A percentile compares a stretch with the other conserved stretches of the same genome.
These are phyloP conservation scores for Helotiales sp. DNA, from an alignment of 2,329 filamentous ascomycete species.

Conservation along the genomic window DNA sequence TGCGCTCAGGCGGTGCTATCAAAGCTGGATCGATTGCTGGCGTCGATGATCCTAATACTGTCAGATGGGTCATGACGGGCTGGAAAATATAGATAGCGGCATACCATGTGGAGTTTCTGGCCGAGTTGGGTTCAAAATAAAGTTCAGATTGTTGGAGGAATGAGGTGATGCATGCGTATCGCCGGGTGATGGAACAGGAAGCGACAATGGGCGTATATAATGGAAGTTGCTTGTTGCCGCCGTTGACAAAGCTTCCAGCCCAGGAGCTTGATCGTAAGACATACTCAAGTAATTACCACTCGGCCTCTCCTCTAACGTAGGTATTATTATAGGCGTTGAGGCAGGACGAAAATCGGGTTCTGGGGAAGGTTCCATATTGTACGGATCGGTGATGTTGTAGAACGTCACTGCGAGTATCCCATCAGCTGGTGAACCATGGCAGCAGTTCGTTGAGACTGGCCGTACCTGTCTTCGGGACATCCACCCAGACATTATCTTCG, in stretches of 20 bases:
- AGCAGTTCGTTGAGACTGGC: background rate
- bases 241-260: constrained; percentile 54
- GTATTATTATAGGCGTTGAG: constrained; percentile 14
- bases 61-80: constrained; percentile 15
- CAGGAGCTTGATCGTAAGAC: constrained; percentile 43
- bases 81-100: background rate
- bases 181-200: constrained; percentile 20
- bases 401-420: constrained; percentile 50
- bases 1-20: constrained; percentile 21
- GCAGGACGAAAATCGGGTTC: constrained; percentile 34
- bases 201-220: constrained; percentile 29
- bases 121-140: constrained; percentile 49
- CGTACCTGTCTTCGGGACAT: constrained; percentile 57
- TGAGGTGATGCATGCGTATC: constrained; percentile 27
- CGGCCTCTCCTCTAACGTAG: constrained; percentile 19
- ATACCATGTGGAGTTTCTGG: constrained; percentile 25
- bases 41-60: constrained; percentile 37
- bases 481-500: constrained; percentile 60
- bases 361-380: constrained; percentile 49
- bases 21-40: constrained; percentile 45
- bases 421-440: constrained; percentile 25
- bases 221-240: constrained; percentile 46
- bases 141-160: constrained; percentile 49
- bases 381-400: constrained; percentile 61
- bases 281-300: constrained; percentile 26